A percentile compares a stretch with the other conserved stretches of the same genome.
phyloP scores from a whole-genome alignment of 73 alveolate species.

The Blepharisma stoltei region DNA sequence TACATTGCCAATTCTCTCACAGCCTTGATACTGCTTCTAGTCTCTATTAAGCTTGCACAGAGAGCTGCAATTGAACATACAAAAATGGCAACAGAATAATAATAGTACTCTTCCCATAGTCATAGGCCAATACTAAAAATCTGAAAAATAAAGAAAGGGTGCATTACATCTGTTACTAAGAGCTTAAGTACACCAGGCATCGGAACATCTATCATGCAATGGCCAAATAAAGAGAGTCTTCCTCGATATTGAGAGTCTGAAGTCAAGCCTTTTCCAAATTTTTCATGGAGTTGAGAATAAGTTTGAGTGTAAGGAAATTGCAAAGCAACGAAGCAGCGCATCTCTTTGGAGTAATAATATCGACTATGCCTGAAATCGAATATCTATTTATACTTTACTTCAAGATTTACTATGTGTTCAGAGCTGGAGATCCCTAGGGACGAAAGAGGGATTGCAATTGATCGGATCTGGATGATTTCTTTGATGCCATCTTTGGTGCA shows the following conservation, averaged over 20 bases:
- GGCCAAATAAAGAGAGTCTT: constrained; percentile 35
- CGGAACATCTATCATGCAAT: constrained; percentile 51
- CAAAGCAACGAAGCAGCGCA: too few relatives aligned
- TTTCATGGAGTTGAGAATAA: too few relatives aligned
- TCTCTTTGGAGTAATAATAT: too few relatives aligned
- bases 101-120: constrained; percentile 75
- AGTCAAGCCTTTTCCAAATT: too few relatives aligned
- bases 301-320: too few relatives aligned
- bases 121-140: constrained; percentile 63
- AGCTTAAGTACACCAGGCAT: constrained; percentile 38
- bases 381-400: too few relatives aligned
- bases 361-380: too few relatives aligned
- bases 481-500: too few relatives aligned
- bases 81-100: constrained; percentile 81
- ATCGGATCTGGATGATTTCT: too few relatives aligned
- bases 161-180: constrained; percentile 45
- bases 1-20: constrained; percentile 80
- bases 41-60: constrained; percentile 66
- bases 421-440: too few relatives aligned
- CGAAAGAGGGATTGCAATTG: too few relatives aligned
- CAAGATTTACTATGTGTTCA: too few relatives aligned
- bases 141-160: constrained; percentile 81
- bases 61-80: constrained; percentile 70
- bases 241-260: neutral
- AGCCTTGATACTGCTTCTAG: constrained; percentile 68